Percentiles rank a stretch among this genome's conserved stretches.
phyloP scores from a whole-genome alignment of 768 basidiomycete genomes.

The Pulveroboletus sp. region DNA sequence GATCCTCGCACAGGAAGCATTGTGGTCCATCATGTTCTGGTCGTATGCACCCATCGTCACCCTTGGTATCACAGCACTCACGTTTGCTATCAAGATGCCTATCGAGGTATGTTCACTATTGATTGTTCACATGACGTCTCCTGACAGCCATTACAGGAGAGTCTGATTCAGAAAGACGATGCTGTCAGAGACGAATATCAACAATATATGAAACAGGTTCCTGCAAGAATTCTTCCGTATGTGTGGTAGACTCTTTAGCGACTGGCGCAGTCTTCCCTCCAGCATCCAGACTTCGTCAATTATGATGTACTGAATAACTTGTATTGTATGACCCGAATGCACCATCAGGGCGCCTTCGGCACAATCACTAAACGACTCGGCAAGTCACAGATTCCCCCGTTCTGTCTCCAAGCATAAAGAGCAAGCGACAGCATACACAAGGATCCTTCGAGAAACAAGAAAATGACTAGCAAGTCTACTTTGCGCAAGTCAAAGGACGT shows the following conservation, averaged over 20 bases:
- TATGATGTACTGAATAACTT: too few species aligned
- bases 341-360: too few species aligned
- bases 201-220: slow-evolving; percentile 28
- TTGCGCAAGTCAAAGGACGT: too few species aligned
- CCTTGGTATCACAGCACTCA: slow-evolving; percentile 13
- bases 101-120: slow-evolving; percentile 23
- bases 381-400: too few species aligned
- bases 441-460: too few species aligned
- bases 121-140: not conserved
- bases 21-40: slow-evolving; percentile 30
- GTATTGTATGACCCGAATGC: too few species aligned
- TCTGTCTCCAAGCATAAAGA: too few species aligned
- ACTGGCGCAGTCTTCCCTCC: too few species aligned
- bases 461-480: too few species aligned
- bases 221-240: slow-evolving; percentile 25
- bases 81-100: slow-evolving; percentile 31
- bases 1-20: slow-evolving; percentile 17
- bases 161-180: slow-evolving; percentile 23
- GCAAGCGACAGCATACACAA: too few species aligned
- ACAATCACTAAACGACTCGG: too few species aligned
- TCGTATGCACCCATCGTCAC: slow-evolving; percentile 26
- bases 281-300: too few species aligned
- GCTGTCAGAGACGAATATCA: slow-evolving; percentile 21
- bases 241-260: slow-evolving; percentile 25
- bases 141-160: slow-evolving; percentile 18